phyloP scores from a whole-genome alignment of 2,329 filamentous ascomycete genomes.

The Coniochaeta sp. region DNA sequence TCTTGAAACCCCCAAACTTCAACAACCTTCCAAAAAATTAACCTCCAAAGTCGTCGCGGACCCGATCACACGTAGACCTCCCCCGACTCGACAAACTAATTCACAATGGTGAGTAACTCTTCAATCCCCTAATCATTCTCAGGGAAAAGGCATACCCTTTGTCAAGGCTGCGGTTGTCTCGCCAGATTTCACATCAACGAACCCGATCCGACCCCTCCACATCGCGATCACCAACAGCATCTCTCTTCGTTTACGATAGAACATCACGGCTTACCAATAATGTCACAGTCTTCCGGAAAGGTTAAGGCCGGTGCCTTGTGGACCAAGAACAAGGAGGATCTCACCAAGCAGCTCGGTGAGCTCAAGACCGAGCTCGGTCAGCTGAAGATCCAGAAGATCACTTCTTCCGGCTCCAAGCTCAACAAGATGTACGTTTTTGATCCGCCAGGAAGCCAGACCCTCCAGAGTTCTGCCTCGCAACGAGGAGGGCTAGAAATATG shows the following conservation, averaged over 20 bases:
- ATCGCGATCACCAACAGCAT: slow-evolving; percentile 5
- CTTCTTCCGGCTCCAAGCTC: slow-evolving; percentile 90
- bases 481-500: not conserved
- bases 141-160: not conserved
- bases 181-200: not conserved
- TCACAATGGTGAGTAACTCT: slow-evolving; percentile 16
- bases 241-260: slow-evolving; percentile 11
- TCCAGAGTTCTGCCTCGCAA: not conserved
- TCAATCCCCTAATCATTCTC: not conserved
- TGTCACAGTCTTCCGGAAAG: slow-evolving; percentile 51
- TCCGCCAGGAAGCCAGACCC: slow-evolving; percentile 4
- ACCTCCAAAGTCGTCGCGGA: too few species aligned
- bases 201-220: not conserved
- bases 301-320: slow-evolving; percentile 97
- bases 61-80: slow-evolving; percentile 4
- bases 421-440: slow-evolving; percentile 76
- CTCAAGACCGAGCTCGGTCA: slow-evolving; percentile 94
- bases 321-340: slow-evolving; percentile 99
- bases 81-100: slow-evolving; percentile 16
- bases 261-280: slow-evolving; percentile 22
- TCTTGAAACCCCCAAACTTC: too few species aligned
- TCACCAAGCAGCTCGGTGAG: slow-evolving; percentile 90
- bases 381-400: slow-evolving; percentile 97
- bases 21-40: not conserved
- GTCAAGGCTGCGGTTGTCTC: not conserved